phyloP scores from a whole-genome alignment of 345 rosid genomes.

The Gossypium sturtianum region DNA sequence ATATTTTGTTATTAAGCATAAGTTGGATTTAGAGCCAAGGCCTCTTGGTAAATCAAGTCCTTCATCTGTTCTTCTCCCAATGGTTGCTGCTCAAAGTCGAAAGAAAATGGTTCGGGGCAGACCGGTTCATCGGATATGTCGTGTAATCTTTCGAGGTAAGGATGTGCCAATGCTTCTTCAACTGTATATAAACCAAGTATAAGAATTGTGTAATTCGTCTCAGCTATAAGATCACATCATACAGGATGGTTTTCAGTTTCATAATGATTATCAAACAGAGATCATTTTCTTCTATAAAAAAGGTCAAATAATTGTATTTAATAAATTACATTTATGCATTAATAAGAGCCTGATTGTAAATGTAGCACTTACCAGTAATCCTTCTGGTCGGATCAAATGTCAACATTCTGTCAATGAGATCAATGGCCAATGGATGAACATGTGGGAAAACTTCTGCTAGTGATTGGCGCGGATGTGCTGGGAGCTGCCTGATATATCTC shows the following conservation, averaged over 20 bases:
- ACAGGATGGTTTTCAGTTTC: neutral
- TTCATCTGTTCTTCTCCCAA: conserved; percentile 88
- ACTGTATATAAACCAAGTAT: conserved; percentile 39
- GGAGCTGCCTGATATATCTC: conserved; percentile 76
- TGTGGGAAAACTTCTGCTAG: conserved; percentile 60
- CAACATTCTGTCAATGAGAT: conserved; percentile 81
- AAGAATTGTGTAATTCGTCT: neutral
- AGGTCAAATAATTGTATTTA: neutral
- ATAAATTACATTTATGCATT: neutral
- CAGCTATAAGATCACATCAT: neutral
- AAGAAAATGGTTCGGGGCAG: conserved; percentile 66
- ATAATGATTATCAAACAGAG: neutral
- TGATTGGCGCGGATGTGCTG: conserved; percentile 61
- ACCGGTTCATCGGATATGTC: conserved; percentile 89
- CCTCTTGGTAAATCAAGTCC: conserved; percentile 79
- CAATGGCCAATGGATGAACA: conserved; percentile 75
- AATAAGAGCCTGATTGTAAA: neutral
- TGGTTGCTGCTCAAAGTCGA: conserved; percentile 80
- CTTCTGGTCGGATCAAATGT: conserved; percentile 87
- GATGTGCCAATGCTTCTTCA: conserved; percentile 90
- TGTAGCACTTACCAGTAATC: conserved; percentile 70
- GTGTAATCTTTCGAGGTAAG: conserved; percentile 73
- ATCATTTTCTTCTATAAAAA: neutral
- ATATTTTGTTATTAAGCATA: conserved; percentile 33
- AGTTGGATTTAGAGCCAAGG: conserved; percentile 68